A percentile compares a stretch with the other conserved stretches of the same genome.
Conservation (phyloP, 108 stramenopile species). For the Stephanodiscus minutulus region DNA sequence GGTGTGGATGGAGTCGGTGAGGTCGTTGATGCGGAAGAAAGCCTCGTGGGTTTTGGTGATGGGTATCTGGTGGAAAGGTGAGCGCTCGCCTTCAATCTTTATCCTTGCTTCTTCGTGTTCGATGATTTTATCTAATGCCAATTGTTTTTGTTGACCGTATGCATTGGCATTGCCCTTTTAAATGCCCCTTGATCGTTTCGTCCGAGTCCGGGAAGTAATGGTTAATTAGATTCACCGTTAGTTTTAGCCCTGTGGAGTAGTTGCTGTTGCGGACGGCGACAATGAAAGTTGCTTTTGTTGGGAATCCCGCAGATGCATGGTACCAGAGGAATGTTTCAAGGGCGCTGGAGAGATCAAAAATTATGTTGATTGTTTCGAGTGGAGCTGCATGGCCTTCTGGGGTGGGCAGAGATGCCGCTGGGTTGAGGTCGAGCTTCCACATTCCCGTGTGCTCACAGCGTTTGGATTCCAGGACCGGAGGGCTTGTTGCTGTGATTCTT, state of each 20-base stretch:
- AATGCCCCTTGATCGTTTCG: conserved; percentile 1
- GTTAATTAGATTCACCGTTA: neutral
- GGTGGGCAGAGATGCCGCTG: neutral
- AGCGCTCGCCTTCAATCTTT: too few species aligned
- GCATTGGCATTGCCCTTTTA: neutral
- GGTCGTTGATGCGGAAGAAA: conserved; percentile 1
- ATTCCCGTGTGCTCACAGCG: neutral
- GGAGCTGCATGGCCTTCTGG: too few species aligned
- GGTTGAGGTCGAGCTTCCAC: neutral
- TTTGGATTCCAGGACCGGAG: neutral
- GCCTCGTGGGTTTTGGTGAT: neutral
- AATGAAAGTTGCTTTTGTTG: conserved; percentile 13
- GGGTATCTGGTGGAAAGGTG: too few species aligned
- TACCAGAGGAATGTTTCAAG: neutral
- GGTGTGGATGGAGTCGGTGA: conserved; percentile 8
- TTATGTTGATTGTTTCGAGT: neutral
- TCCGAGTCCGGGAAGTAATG: conserved; percentile 1
- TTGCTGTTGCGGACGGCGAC: conserved; percentile 9
- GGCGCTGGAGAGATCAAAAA: neutral
- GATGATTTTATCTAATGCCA: neutral
- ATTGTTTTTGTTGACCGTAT: neutral
- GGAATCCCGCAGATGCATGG: conserved; percentile 21
- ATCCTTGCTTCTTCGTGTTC: neutral
- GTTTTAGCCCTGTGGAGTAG: conserved; percentile 8
- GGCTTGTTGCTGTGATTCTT: neutral